Evolutionary conservation across 352 stramenopile genomes (phyloP), one percentile per base, ranked within the genome.

Genomic region (Phytophthora sojae): DNA sequence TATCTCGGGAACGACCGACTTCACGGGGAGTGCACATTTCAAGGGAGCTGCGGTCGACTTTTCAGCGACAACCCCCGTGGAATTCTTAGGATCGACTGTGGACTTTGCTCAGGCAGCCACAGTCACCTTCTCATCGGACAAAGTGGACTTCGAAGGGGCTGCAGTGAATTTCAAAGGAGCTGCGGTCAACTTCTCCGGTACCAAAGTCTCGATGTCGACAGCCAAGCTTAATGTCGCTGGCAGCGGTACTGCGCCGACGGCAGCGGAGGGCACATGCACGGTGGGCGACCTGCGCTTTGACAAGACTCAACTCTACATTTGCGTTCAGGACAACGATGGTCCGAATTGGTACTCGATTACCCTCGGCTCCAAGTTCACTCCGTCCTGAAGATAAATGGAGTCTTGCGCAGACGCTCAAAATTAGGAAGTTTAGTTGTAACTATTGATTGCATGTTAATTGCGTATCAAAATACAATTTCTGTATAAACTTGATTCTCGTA

Each of bases 241-340:
- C 5, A 73, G 57, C 37, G 64, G 37, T 0, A 29, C 6, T 29
- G 47, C 61, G 2, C 63, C 67, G 0, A 26, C 45, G 45, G 37
- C 8, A 15, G 14, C 45, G n/a, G 45, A 23, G 9, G 26, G 5
- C 14, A 21, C 25, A 0, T 85, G 77, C 56, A 56, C 30, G 0
- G 8, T 57, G 2, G 77, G 77, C 19, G 74, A 85, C 42, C 62
- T 85, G 30, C 67, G 67, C 0, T 81, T 78, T 35, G 54, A 77
- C 52, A 39, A 8, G 1, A 29, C 19, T 14, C 44, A 57, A 4
- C 29, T 84, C 0, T 84, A 71, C 51, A 70, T 84, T 14, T 84
- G 77, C 26, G 51, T 57, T 6, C 4, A 4, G 29, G 51, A 19
- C 26, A 17, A 15, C 14, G 30, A 9, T 15, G 30, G 19, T 0